Evolutionary conservation across 208 protist genomes (phyloP).

Genomic region (Wallacemonas sp.): DNA sequence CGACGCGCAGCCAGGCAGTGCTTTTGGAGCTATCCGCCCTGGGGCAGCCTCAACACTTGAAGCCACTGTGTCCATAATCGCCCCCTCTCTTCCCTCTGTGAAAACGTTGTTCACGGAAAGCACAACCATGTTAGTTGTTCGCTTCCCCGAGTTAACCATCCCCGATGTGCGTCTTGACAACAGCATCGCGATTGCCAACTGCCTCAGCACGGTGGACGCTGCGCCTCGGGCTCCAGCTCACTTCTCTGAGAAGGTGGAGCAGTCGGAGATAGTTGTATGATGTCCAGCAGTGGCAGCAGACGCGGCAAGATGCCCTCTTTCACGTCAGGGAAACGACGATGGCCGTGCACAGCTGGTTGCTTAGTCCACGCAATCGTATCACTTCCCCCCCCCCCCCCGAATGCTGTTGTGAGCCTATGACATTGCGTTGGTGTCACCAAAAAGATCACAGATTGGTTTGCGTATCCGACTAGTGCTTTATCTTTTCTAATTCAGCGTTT

Average conservation of each 20-base stretch:
- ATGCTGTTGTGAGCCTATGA: no score
- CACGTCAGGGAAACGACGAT: no score
- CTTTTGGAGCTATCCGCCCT: background rate
- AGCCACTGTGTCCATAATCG: background rate
- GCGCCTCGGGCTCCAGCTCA: background rate
- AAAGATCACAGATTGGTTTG: no score
- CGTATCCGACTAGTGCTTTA: no score
- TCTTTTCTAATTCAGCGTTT: background rate
- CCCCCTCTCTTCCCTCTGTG: background rate
- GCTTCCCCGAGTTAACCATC: conserved; percentile 1
- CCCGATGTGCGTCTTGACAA: conserved; percentile 4
- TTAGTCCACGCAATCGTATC: no score
- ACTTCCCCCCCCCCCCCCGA: no score
- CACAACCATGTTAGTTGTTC: conserved; percentile 2
- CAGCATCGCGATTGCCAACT: background rate
- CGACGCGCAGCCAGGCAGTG: background rate
- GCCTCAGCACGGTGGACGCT: background rate
- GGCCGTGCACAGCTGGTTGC: no score
- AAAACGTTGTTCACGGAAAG: conserved; percentile 8
- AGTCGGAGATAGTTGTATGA: background rate
- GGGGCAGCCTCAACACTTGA: background rate
- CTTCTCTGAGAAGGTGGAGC: background rate
- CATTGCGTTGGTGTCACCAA: background rate
- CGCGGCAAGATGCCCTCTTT: no score
- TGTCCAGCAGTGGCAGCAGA: background rate